Conservation (phyloP, 805 yeast species). For the Metschnikowia shivogae region DNA sequence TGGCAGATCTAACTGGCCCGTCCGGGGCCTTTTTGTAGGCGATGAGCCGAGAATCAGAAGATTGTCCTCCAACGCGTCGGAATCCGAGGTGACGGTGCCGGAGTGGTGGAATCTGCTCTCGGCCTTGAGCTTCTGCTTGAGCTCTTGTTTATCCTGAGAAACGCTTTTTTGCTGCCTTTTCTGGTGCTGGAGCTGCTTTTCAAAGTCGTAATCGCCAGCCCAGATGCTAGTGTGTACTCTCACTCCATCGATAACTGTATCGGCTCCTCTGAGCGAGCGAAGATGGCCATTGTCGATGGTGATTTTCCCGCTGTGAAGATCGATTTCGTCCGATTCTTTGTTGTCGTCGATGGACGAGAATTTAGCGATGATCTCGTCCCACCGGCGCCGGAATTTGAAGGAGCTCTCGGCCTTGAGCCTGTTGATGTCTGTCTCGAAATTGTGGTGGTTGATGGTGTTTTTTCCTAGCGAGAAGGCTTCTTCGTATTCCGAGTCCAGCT, state of each 20-base stretch:
- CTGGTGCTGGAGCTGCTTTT: slow-evolving; percentile 16
- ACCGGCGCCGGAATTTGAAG: slow-evolving; percentile 21
- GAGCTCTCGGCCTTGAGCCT: slow-evolving; percentile 28
- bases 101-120: slow-evolving; percentile 14
- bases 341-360: slow-evolving; percentile 46
- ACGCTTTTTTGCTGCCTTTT: slow-evolving; percentile 9
- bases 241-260: slow-evolving; percentile 8
- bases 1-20: too few relatives aligned
- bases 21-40: slow-evolving; percentile 23
- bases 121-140: slow-evolving; percentile 10
- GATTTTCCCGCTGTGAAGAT: slow-evolving; percentile 59
- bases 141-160: slow-evolving; percentile 16
- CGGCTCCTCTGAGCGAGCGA: slow-evolving; percentile 33
- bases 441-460: slow-evolving; percentile 14
- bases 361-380: slow-evolving; percentile 52
- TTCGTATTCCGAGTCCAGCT: slow-evolving; percentile 4
- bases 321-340: slow-evolving; percentile 61
- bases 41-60: slow-evolving; percentile 27
- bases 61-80: slow-evolving; percentile 18
- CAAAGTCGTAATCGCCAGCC: slow-evolving; percentile 33
- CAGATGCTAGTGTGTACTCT: slow-evolving; percentile 30
- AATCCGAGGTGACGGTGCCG: slow-evolving; percentile 6
- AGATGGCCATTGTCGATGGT: slow-evolving; percentile 69
- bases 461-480: slow-evolving; percentile 8
- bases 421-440: slow-evolving; percentile 19